Evolutionary conservation across 768 basidiomycete species (phyloP).

Genomic region (Russula brevipes): DNA sequence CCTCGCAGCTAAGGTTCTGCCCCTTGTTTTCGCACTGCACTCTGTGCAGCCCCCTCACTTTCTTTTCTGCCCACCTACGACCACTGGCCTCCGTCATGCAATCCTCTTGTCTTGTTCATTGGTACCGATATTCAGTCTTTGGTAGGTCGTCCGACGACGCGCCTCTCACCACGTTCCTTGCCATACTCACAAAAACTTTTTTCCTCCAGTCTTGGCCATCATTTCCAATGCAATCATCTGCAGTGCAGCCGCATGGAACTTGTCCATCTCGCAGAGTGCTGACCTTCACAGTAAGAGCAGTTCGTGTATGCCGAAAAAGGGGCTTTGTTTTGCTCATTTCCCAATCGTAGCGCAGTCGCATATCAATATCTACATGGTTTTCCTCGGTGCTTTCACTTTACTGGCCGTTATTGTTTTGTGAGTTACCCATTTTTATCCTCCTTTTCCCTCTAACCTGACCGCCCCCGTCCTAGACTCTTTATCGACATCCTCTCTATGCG

Average conservation of each 20-base stretch:
- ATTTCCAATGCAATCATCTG: slow-evolving; percentile 24
- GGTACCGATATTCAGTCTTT: slow-evolving; percentile 11
- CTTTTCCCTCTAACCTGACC: not conserved
- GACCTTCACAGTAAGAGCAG: slow-evolving; percentile 4
- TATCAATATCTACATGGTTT: slow-evolving; percentile 23
- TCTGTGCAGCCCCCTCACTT: slow-evolving; percentile 4
- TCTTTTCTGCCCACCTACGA: not conserved
- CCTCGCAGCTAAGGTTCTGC: not conserved
- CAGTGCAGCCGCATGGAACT: slow-evolving; percentile 25
- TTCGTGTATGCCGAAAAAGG: too few relatives aligned
- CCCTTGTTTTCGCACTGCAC: not conserved
- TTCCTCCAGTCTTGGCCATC: slow-evolving; percentile 10
- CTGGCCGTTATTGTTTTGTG: slow-evolving; percentile 19
- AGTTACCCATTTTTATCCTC: not conserved
- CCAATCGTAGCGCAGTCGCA: slow-evolving; percentile 3
- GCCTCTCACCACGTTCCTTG: too few relatives aligned
- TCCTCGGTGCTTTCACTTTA: slow-evolving; percentile 24
- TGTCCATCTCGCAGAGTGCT: slow-evolving; percentile 11
- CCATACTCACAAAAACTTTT: not conserved
- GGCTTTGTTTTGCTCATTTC: not conserved
- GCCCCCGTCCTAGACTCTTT: slow-evolving; percentile 6
- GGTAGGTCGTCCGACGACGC: not conserved
- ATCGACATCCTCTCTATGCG: slow-evolving; percentile 11
- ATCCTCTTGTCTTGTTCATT: not conserved
- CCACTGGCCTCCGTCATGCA: not conserved